Conservation (phyloP, 257 asterid species). For the Perilla frutescens region DNA sequence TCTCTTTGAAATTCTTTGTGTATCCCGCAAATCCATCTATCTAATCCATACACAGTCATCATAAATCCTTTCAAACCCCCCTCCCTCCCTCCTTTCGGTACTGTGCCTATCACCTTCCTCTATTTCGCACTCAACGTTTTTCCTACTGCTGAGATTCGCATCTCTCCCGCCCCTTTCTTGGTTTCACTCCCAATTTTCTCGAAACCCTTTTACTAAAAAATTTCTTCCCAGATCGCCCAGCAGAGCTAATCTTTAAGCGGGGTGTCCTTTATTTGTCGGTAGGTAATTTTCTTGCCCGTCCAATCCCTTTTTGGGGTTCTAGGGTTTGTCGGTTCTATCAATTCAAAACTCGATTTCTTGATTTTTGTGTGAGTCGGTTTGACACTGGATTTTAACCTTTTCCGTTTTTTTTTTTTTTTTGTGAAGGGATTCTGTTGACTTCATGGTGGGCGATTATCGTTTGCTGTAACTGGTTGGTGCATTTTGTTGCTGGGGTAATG, state of each 20-base stretch:
- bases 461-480: constrained; percentile 25
- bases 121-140: constrained; percentile 8
- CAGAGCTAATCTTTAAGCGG: not conserved
- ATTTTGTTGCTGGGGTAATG: constrained; percentile 22
- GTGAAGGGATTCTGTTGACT: constrained; percentile 26
- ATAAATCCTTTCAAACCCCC: constrained; percentile 6
- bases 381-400: constrained; percentile 26
- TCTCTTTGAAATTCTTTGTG: constrained; percentile 27
- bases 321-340: constrained; percentile 41
- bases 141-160: constrained; percentile 4
- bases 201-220: constrained; percentile 25
- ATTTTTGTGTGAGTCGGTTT: constrained; percentile 6
- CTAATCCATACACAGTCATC: constrained; percentile 19
- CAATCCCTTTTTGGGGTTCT: constrained; percentile 24
- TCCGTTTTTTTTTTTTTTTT: constrained; percentile 19
- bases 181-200: not conserved
- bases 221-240: constrained; percentile 22
- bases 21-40: constrained; percentile 22
- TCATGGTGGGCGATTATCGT: not conserved
- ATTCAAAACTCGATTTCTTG: not conserved
- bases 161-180: not conserved
- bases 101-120: constrained; percentile 32
- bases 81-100: not conserved
- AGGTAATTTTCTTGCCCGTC: constrained; percentile 16
- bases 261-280: not conserved